A percentile compares a stretch with the other conserved stretches of the same genome.
Conservation (phyloP, 306 rosid species). For the Cucumis sativus region DNA sequence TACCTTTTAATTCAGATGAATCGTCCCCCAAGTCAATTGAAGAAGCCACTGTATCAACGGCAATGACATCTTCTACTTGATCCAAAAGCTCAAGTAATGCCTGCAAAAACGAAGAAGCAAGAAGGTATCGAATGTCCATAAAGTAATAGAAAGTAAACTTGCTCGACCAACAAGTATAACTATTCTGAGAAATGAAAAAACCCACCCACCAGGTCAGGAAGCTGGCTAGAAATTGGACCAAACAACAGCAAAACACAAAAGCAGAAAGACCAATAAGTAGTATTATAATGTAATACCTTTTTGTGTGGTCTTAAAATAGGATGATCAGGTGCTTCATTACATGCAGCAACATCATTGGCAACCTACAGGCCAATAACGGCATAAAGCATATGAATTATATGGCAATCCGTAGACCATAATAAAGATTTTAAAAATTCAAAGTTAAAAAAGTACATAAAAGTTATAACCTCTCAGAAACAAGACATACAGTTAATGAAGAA, state of each 20-base stretch:
- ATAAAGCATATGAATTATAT: constrained; percentile 11
- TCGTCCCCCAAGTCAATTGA: constrained; percentile 19
- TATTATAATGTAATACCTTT: constrained; percentile 33
- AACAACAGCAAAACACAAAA: not conserved
- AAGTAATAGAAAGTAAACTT: not conserved
- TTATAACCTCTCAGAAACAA: not conserved
- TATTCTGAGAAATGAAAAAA: not conserved
- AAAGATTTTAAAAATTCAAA: not conserved
- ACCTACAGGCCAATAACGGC: constrained; percentile 30
- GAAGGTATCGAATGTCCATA: not conserved
- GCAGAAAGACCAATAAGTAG: not conserved
- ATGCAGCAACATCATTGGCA: constrained; percentile 30
- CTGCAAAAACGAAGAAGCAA: constrained; percentile 23
- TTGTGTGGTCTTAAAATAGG: constrained; percentile 51
- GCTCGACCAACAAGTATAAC: not conserved
- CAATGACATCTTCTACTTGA: constrained; percentile 85
- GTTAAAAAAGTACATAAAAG: not conserved
- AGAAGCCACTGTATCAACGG: constrained; percentile 35
- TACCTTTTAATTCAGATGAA: constrained; percentile 30
- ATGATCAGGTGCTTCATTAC: constrained; percentile 29
- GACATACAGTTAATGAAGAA: constrained; percentile 9
- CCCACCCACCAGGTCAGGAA: not conserved
- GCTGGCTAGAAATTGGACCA: not conserved
- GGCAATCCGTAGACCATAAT: not conserved
- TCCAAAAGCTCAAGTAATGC: constrained; percentile 92